These are phyloP conservation scores for Botrytis hyacinthi DNA, from an alignment of 2,329 filamentous ascomycete genomes.

Conservation along the genomic window DNA sequence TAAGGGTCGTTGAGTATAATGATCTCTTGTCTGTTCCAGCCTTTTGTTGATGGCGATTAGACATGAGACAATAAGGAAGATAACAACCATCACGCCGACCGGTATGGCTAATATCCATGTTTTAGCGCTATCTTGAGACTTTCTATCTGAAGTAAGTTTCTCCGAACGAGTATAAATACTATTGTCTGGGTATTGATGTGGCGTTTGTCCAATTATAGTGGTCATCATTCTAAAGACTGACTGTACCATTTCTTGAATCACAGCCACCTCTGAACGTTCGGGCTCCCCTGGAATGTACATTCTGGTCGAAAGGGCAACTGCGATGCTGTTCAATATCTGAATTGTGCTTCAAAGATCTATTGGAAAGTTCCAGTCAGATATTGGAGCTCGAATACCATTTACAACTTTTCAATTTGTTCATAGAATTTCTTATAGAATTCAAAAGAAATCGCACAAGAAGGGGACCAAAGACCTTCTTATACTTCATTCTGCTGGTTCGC, in stretches of 20 bases:
- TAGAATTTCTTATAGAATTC: background rate
- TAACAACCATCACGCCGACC: background rate
- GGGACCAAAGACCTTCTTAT: background rate
- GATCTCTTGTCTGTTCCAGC: too few relatives aligned
- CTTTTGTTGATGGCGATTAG: accelerated
- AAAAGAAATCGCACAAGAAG: background rate
- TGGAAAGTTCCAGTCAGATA: too few relatives aligned
- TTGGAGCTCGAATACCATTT: background rate
- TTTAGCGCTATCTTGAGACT: background rate
- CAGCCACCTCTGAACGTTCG: background rate
- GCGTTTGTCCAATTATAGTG: background rate
- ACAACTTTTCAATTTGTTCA: background rate
- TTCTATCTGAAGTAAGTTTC: background rate
- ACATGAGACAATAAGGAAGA: background rate
- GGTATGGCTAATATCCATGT: background rate
- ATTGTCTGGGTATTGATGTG: background rate
- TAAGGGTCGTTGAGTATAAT: background rate
- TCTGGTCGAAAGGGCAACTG: background rate
- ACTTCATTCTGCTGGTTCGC: background rate
- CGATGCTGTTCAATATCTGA: background rate
- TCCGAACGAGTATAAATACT: background rate
- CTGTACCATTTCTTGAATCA: background rate
- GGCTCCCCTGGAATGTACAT: background rate
- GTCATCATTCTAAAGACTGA: background rate
- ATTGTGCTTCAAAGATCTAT: background rate